Evolutionary conservation across 345 rosid species (phyloP), one percentile per base, ranked within the genome.

Genomic region (Psidium friedrichsthalianum): DNA sequence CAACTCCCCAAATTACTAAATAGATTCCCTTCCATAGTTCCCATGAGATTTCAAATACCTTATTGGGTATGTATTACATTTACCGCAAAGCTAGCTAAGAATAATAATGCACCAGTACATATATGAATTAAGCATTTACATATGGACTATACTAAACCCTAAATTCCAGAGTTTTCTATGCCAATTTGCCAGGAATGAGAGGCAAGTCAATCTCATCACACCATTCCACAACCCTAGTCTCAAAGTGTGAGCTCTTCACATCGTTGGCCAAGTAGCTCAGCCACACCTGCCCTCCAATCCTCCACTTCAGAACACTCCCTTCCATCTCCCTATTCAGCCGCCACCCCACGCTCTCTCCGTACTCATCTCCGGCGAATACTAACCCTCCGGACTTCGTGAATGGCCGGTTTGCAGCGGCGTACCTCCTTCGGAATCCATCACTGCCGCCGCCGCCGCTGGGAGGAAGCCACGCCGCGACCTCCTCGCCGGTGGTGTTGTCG

Each of bases 261-360:
- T 88, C 90, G 53, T 90, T 94, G 27, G 98, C 92, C 95, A 91
- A 90, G 89, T 95, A 96, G 69, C 91, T 95, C 84, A 96, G 74
- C 97, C 96, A 96, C 86, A 95, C 89, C 56, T 93, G 88, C 20
- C 95, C 96, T 82, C 98, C 97, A 16, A 96, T 89, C 85, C 98
- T 94, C 98, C 98, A 96, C 82, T 94, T 96, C 91, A 94, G 53
- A 83, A 95, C 98, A 84, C 94, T 96, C 83, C 98, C 99, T 90
- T 96, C 98, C 99, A 92, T 94, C 83, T 96, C 98, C 84, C 91
- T 94, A 87, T 91, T 92, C 87, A 96, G 89, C 90, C 99, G 91
- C 99, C 99, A 96, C 64, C 88, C 88, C 40, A 92, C 95, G 74
- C 85, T 88, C 44, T 91, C 94, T 56, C 98, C 99, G 52, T 91